phyloP scores from a whole-genome alignment of 192 early-diverging fungal species.

The Dispira parvispora region DNA sequence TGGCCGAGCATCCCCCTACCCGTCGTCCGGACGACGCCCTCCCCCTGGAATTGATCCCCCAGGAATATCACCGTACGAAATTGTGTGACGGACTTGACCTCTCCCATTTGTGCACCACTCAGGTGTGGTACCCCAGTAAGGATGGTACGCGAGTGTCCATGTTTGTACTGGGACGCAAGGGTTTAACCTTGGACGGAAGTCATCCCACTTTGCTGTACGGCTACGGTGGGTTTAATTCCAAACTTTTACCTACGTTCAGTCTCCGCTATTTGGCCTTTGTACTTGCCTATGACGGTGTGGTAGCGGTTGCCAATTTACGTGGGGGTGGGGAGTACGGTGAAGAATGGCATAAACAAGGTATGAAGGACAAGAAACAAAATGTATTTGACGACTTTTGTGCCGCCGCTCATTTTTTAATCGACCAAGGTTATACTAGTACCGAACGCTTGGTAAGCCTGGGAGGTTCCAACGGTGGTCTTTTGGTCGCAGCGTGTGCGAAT shows the following conservation, averaged over 20 bases:
- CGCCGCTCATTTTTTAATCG: constrained; percentile 41
- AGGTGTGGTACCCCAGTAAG: constrained; percentile 46
- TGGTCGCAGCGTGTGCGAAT: constrained; percentile 52
- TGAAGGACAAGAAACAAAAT: constrained; percentile 48
- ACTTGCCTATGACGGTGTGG: constrained; percentile 35
- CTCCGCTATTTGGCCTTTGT: constrained; percentile 24
- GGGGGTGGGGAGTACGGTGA: constrained; percentile 50
- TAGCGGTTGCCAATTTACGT: constrained; percentile 46
- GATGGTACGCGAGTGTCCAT: constrained; percentile 50
- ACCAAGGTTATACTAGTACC: constrained; percentile 35
- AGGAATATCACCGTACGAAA: constrained; percentile 17
- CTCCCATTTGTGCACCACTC: constrained; percentile 34
- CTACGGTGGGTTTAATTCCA: constrained; percentile 49
- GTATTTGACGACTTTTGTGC: constrained; percentile 60
- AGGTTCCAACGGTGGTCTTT: constrained; percentile 52
- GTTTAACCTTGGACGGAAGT: constrained; percentile 26
- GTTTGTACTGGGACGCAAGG: constrained; percentile 38
- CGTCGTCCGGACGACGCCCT: constrained; percentile 12
- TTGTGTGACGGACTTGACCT: constrained; percentile 23
- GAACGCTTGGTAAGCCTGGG: constrained; percentile 41
- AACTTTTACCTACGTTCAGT: constrained; percentile 27
- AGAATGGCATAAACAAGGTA: constrained; percentile 35
- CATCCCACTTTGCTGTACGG: constrained; percentile 47
- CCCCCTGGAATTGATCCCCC: constrained; percentile 23
- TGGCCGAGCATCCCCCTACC: constrained; percentile 15